These are phyloP conservation scores for Hymenoscyphus linearis DNA, from an alignment of 2,329 filamentous ascomycete genomes.

Conservation along the genomic window DNA sequence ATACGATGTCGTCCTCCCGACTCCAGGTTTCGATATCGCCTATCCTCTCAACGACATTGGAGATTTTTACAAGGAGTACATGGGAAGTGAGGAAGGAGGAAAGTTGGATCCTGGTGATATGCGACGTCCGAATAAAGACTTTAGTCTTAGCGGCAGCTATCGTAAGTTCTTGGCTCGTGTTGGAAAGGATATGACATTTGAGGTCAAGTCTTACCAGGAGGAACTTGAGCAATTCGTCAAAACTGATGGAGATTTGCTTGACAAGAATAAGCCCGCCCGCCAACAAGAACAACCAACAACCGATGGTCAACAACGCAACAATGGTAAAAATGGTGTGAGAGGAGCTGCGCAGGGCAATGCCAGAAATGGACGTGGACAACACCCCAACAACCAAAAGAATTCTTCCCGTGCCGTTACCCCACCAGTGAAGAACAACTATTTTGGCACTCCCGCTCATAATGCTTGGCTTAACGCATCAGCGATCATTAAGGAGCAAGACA, in stretches of 20 bases:
- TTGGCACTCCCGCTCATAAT: conserved; percentile 15
- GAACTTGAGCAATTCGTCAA: conserved; percentile 80
- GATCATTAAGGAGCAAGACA: conserved; percentile 25
- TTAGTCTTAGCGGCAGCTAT: conserved; percentile 84
- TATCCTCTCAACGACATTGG: conserved; percentile 83
- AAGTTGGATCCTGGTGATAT: conserved; percentile 77
- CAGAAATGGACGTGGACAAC: background rate
- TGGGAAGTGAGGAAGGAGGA: conserved; percentile 74
- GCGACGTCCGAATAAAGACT: conserved; percentile 79
- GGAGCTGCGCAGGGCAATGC: background rate
- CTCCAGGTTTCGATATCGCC: conserved; percentile 83
- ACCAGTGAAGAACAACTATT: background rate
- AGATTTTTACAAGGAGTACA: conserved; percentile 80
- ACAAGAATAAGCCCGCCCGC: conserved; percentile 11
- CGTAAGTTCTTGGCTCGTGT: conserved; percentile 74
- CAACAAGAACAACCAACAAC: background rate
- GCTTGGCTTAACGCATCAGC: conserved; percentile 24
- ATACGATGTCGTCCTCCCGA: conserved; percentile 84
- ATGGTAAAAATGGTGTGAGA: background rate
- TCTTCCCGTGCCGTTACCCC: background rate
- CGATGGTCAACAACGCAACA: background rate
- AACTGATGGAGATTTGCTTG: conserved; percentile 67
- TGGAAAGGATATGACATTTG: conserved; percentile 54
- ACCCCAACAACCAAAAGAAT: background rate
- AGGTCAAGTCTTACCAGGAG: conserved; percentile 64